Evolutionary conservation across 352 stramenopile species (phyloP), one percentile per base, ranked within the genome.

Genomic region (Blastocystis sp.): DNA sequence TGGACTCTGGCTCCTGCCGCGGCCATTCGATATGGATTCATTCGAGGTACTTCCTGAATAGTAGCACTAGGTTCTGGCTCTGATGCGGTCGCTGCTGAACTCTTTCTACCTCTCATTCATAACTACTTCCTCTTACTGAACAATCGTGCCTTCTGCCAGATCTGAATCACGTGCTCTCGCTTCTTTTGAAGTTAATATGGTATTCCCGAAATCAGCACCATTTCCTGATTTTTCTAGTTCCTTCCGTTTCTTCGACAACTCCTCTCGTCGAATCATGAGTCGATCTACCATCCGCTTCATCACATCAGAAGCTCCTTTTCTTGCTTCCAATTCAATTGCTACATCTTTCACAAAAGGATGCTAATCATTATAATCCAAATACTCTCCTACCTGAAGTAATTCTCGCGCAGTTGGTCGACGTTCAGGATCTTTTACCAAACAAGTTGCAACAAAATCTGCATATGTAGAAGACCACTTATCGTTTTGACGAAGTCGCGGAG

Each of bases 401-500:
- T 97, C 94, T 1, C 90, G 90, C 0, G 94, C 94, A 15, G 93
- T 95, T 19, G 95, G 93, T 60, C 95, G 93, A 27, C 95, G 92
- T 0, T 95, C 92, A 0, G 95, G 94, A 7, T 93, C 89, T 77
- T 97, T 98, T 42, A 93, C 91, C 58, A 98, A 90, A 88, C 95
- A 98, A 44, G 90, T 90, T 0, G 91, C 91, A 15, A 98, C 92
- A 90, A 98, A 98, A 90, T 97, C 90, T 37, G 91, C 90, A 66
- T 93, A 93, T 15, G 92, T 90, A 0, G 84, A 42, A 3, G 91
- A 92, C 91, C 91, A 94, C n/a, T 91, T 91, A 0, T 89, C 80
- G 15, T 59, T 87, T 37, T 92, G 93, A 54, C 94, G 92, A 80
- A 98, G 92, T 44, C 90, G 92, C 1, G 95, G 94, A 54, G 95